Conservation (phyloP, 805 yeast species). For the Zygosaccharomyces gambellarensis region DNA sequence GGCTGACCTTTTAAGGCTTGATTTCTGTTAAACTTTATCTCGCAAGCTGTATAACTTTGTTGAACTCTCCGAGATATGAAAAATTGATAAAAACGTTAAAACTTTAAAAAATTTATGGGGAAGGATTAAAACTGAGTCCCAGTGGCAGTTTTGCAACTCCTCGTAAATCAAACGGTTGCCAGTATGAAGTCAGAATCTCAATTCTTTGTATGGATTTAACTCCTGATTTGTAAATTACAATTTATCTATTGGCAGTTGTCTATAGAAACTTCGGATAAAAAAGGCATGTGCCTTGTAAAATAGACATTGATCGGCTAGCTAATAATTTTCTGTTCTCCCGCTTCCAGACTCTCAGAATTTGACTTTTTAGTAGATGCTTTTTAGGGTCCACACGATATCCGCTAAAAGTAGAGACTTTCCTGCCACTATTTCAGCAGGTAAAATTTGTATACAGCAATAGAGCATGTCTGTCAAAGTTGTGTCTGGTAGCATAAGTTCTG, state of each 20-base stretch:
- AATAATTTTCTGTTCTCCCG: too few species aligned
- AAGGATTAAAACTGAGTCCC: background rate
- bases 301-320: too few species aligned
- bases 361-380: background rate
- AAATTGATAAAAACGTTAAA: background rate
- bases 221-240: background rate
- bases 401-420: slow-evolving; percentile 20
- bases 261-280: background rate
- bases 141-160: background rate
- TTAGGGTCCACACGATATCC: slow-evolving; percentile 18
- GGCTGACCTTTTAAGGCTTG: background rate
- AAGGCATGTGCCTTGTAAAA: too few species aligned
- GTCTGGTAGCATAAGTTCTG: slow-evolving; percentile 24
- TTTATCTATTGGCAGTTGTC: background rate
- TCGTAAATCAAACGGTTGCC: too few species aligned
- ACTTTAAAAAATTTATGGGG: background rate
- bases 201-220: too few species aligned
- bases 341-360: background rate
- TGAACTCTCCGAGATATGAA: background rate
- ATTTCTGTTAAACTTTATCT: background rate
- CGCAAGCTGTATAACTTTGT: background rate
- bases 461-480: slow-evolving; percentile 22
- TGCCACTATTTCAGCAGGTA: slow-evolving; percentile 19
- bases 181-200: too few species aligned
- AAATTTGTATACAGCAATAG: slow-evolving; percentile 20